Evolutionary conservation across 2,329 filamentous ascomycete genomes (phyloP).

Genomic region (Sporothrix luriei): DNA sequence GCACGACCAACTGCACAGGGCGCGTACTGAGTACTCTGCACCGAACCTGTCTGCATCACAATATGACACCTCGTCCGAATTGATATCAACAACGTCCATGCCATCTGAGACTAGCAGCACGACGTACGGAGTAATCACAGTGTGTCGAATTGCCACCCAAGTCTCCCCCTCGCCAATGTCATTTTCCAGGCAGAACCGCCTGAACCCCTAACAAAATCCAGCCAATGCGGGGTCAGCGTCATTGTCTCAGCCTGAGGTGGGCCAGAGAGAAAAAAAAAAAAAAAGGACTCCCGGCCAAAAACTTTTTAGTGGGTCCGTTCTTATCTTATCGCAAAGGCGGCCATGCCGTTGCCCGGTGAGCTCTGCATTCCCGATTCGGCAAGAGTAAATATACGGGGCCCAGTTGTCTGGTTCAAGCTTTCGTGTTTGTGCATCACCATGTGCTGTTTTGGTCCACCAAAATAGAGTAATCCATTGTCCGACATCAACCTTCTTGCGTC

Average conservation of each 20-base stretch:
- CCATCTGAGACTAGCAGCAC: too few species aligned
- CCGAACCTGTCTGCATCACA: too few species aligned
- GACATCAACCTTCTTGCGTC: conserved; percentile 10
- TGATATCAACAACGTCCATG: too few species aligned
- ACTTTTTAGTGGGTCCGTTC: conserved; percentile 30
- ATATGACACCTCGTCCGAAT: too few species aligned
- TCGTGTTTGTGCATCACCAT: conserved; percentile 16
- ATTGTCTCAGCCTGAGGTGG: not conserved
- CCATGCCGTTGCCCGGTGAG: conserved; percentile 34
- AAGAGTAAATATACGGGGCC: conserved; percentile 34
- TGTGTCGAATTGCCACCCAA: too few species aligned
- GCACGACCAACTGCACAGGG: not conserved
- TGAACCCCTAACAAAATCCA: not conserved
- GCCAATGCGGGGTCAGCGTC: conserved; percentile 27
- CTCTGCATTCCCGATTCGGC: conserved; percentile 29
- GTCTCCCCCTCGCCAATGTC: not conserved
- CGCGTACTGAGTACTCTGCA: not conserved
- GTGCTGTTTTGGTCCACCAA: conserved; percentile 25
- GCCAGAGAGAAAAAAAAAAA: not conserved
- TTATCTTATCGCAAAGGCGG: conserved; percentile 32
- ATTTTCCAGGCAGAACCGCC: not conserved
- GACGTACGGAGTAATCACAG: too few species aligned
- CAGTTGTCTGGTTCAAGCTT: conserved; percentile 2
- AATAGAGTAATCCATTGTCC: conserved; percentile 3
- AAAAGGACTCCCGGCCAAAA: conserved; percentile 21